phyloP scores from a whole-genome alignment of 495 filamentous ascomycete species.

The Xeromyces bisporus region DNA sequence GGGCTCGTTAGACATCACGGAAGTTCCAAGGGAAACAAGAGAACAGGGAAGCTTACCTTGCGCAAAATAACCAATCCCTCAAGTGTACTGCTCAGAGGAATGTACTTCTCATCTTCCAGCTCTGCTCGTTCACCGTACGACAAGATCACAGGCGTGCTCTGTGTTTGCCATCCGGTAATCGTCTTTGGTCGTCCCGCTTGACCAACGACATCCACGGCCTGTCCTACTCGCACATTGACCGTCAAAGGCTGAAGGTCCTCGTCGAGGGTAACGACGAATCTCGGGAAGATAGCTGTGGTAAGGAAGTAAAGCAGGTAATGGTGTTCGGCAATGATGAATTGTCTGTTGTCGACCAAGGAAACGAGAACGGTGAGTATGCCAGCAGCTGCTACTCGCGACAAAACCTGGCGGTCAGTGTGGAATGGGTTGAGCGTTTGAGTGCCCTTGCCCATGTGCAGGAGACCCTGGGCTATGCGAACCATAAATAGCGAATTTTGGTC shows the following conservation, averaged over 20 bases:
- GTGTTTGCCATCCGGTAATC: constrained; percentile 98
- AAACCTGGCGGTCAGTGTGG: constrained; percentile 92
- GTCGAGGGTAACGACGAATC: constrained; percentile 90
- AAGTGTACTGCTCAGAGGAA: constrained; percentile 72
- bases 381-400: constrained; percentile 78
- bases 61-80: constrained; percentile 92
- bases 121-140: constrained; percentile 89
- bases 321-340: constrained; percentile 73
- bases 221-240: constrained; percentile 92
- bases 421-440: constrained; percentile 90
- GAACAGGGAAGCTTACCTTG: constrained; percentile 47
- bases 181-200: constrained; percentile 96
- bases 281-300: constrained; percentile 89
- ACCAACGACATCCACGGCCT: constrained; percentile 95
- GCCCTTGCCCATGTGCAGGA: constrained; percentile 98
- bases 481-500: constrained; percentile 94
- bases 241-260: constrained; percentile 86
- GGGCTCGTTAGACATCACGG: constrained; percentile 4
- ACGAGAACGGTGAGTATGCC: constrained; percentile 82
- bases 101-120: constrained; percentile 93
- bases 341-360: constrained; percentile 84
- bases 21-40: constrained; percentile 5
- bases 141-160: constrained; percentile 90
- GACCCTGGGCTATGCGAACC: constrained; percentile 95
- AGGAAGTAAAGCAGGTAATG: constrained; percentile 98